Evolutionary conservation across 2,329 filamentous ascomycete genomes (phyloP).

Genomic region (Aspergillus thermomutatus): DNA sequence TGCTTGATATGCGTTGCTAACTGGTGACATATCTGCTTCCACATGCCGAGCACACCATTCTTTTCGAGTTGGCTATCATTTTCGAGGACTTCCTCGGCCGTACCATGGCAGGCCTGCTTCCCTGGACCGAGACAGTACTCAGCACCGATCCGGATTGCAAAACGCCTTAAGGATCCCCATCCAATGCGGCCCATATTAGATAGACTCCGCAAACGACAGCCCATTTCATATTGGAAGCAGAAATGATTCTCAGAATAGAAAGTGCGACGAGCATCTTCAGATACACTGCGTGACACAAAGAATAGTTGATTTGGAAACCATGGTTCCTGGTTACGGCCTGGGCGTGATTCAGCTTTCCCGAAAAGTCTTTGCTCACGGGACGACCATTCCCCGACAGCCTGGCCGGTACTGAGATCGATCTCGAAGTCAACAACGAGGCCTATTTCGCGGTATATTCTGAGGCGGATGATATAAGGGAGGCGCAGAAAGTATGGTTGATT

Average conservation of each 20-base stretch:
- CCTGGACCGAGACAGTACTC: too few relatives aligned
- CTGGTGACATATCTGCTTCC: background rate
- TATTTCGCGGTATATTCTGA: too few relatives aligned
- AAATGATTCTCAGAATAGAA: slow-evolving; percentile 1
- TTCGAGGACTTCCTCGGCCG: background rate
- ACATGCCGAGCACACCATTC: background rate
- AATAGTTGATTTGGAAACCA: background rate
- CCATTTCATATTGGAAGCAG: background rate
- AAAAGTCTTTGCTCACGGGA: too few relatives aligned
- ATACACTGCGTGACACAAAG: background rate
- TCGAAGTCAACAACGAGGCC: too few relatives aligned
- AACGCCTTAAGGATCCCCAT: background rate
- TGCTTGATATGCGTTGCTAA: background rate
- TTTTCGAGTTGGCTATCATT: background rate
- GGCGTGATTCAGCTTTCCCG: too few relatives aligned
- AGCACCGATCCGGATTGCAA: background rate
- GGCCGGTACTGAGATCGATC: too few relatives aligned
- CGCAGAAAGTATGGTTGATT: too few relatives aligned
- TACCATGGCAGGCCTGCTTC: too few relatives aligned
- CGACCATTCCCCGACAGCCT: too few relatives aligned
- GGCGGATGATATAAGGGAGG: too few relatives aligned
- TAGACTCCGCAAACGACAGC: background rate
- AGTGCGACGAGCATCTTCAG: background rate
- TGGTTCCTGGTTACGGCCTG: too few relatives aligned
- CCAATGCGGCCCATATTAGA: background rate